Conservation (phyloP, 495 filamentous ascomycete species). For the Hypomontagnella submonticulosa region DNA sequence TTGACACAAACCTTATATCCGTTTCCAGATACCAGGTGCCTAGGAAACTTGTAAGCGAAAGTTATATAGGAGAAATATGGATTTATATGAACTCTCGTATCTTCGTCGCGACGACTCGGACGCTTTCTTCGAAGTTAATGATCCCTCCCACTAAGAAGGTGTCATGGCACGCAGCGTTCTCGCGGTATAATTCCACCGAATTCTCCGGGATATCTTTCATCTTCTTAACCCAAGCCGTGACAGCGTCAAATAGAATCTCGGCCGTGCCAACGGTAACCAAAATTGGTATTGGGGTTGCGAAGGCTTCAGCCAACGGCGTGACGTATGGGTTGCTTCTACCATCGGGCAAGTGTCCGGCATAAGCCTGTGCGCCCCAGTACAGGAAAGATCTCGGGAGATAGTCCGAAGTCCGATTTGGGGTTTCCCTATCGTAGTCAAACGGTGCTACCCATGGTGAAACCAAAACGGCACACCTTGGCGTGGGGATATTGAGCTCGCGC, state of each 20-base stretch:
- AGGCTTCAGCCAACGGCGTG: conserved; percentile 29
- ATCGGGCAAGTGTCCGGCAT: conserved; percentile 8
- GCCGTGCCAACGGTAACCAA: conserved; percentile 26
- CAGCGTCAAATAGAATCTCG: conserved; percentile 18
- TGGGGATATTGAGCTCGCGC: background rate
- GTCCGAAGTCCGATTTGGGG: conserved; percentile 15
- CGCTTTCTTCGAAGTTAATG: conserved; percentile 30
- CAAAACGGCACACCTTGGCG: conserved; percentile 20
- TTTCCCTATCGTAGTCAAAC: conserved; percentile 8
- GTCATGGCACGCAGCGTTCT: conserved; percentile 29
- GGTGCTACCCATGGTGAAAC: conserved; percentile 39
- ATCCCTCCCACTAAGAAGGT: conserved; percentile 19
- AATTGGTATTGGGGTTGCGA: conserved; percentile 20
- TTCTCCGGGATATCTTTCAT: conserved; percentile 22
- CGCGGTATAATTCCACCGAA: conserved; percentile 18
- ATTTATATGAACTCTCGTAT: too few species aligned
- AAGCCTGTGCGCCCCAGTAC: conserved; percentile 19
- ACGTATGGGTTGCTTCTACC: conserved; percentile 19
- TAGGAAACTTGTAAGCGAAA: too few species aligned
- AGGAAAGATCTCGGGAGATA: conserved; percentile 27
- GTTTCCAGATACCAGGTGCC: too few species aligned
- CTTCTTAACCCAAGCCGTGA: conserved; percentile 16
- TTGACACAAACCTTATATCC: too few species aligned
- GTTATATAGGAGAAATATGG: too few species aligned
- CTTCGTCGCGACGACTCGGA: too few species aligned